Base-by-base conservation (phyloP, 2,329 filamentous ascomycete species). In the Volutella citrinella region DNA sequence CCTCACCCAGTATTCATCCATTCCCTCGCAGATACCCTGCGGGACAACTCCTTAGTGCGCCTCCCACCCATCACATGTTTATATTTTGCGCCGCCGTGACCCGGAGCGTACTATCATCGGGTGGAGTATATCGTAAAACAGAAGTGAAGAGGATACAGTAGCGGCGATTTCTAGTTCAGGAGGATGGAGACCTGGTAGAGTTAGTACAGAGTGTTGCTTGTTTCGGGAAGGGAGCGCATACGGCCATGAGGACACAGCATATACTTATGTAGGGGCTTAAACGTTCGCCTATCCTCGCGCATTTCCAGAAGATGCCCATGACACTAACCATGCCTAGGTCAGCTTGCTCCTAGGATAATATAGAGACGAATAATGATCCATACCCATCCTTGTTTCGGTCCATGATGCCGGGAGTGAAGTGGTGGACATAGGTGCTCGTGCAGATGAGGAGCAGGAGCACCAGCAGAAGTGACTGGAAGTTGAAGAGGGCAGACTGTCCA, bases 391-490 rank as follows among this genome's bases (percentile, higher is more conserved):
- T 95, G 63, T 95, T 93, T 32, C 86, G 77, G 65, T 97, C 91
- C 69, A 98, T 87, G 52, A 95, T 84, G 5, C 83, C 77, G 1
- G 93, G 91, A 56, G 93, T 86, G 45, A 95, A 80, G 54, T 87
- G 84, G 70, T 97, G 93, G 36, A 89, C 78, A 67, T 98, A 97
- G 43, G 93, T 82, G 64, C 87, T 90, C 37, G 93, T 96, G 76
- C 93, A 98, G 59, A 97, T 94, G 51, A 94, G 80, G 51, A 98
- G 84, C 32, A 98, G 81, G 55, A 98, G 81, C 49, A 96, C 91
- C 54, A 97, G 80, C 52, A 98, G 79, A 51, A 97, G 84, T 39
- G 89, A 95, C 66, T 96, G 89, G 72, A 98, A 97, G 70, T 97
- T 97, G 82, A 98, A 96, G 56, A 98, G 84, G 35, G 93, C 93